Evolutionary conservation across 2,329 filamentous ascomycete species (phyloP), one percentile per base, ranked within the genome.

Genomic region (Colletotrichum camelliae): DNA sequence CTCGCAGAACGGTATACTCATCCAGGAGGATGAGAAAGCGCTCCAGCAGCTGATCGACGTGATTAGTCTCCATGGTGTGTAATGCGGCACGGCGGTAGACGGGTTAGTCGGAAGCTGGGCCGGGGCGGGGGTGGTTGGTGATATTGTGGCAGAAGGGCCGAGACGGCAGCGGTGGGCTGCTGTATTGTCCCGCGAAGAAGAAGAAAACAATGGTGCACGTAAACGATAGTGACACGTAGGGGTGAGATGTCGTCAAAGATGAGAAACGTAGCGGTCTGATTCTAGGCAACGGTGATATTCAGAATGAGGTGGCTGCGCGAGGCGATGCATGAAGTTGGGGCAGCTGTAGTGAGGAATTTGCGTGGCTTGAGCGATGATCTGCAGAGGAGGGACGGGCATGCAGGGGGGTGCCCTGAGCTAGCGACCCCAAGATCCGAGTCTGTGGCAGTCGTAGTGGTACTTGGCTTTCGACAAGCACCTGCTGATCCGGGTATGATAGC

Each of bases 21-120:
- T 96, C 89, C 2, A 96, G 85, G 2, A 94, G 88, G 70, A 82
- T 77, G 12, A 96, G 90, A 81, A 96, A 95, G 39, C 87, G 89
- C 82, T 90, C 89, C 29, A 95, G 87, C 33, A 95, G 88, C 66
- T 80, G 77, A 82, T 96, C 94, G 71, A 96, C 91, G 37, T 83
- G 80, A 66, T 85, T 80, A 8, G 76, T 70, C 37, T 75, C 65
- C 73, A 68, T 61, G 76, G 76, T 67, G 52, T 57, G 65, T 58
- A 31, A 27, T 75, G 10, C 65, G 64, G 4, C 43, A 52, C 33
- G 76, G 18, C 60, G 70, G n/a, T 12, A 18, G 24, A 31, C 33
- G 43, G 16, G 27, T n/a, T 6, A 31, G 21, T 12, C n/a, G 43
- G 43, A 37, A 29, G 21, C 10, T 21, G 12, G 52, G 52, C 48